phyloP scores from a whole-genome alignment of 2,329 filamentous ascomycete genomes.

The Fusarium sp. region DNA sequence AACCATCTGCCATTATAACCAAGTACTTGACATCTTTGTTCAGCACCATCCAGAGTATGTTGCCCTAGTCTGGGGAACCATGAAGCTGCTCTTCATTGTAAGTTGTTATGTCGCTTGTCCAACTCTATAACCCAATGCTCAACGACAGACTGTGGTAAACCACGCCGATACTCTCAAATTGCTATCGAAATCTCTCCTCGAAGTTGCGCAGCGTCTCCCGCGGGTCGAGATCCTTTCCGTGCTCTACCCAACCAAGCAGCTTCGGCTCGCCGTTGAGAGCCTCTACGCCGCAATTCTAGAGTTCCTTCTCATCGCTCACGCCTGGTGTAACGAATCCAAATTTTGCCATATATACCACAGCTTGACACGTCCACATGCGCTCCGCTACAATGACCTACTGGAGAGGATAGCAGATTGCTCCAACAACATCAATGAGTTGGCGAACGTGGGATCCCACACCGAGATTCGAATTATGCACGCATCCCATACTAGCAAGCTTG shows the following conservation, averaged over 20 bases:
- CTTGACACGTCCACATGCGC: constrained; percentile 9
- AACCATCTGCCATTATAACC: constrained; percentile 7
- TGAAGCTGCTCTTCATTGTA: constrained; percentile 22
- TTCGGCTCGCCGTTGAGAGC: not conserved
- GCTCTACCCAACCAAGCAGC: constrained; percentile 7
- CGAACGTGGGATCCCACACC: not conserved
- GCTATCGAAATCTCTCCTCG: not conserved
- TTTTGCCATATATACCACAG: constrained; percentile 16
- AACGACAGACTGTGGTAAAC: not conserved
- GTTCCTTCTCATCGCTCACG: constrained; percentile 12
- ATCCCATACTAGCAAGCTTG: not conserved
- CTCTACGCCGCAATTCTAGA: constrained; percentile 12
- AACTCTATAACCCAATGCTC: accelerated
- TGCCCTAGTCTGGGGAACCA: constrained; percentile 10
- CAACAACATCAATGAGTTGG: not conserved
- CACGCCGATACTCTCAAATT: constrained; percentile 4
- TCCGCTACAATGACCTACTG: not conserved
- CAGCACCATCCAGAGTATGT: constrained; percentile 29
- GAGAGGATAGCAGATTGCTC: not conserved
- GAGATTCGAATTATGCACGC: constrained; percentile 16
- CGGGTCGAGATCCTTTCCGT: not conserved
- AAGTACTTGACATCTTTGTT: constrained; percentile 15
- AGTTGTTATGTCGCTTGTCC: accelerated
- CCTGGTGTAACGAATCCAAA: constrained; percentile 19
- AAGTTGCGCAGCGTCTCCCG: constrained; percentile 8